Evolutionary conservation across 1,284 basidiomycete genomes (phyloP).

Genomic region (Cryptococcus wingfieldii): DNA sequence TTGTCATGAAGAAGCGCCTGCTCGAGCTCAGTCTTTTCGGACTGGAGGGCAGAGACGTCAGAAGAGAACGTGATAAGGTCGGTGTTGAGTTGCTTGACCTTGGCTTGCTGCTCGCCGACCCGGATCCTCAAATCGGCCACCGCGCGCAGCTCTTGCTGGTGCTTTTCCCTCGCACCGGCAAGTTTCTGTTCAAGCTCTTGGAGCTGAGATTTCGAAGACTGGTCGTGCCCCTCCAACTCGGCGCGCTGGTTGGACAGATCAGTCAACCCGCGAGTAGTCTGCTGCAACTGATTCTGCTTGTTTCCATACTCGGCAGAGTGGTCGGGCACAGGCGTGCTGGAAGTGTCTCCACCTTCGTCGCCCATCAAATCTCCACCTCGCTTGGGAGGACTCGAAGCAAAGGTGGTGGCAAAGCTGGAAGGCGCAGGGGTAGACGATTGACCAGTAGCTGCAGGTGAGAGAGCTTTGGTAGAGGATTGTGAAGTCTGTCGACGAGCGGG

Average conservation of each 20-base stretch:
- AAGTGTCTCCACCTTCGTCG: slow-evolving; percentile 31
- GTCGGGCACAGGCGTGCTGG: slow-evolving; percentile 40
- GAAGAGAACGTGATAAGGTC: slow-evolving; percentile 88
- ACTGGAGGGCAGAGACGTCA: slow-evolving; percentile 79
- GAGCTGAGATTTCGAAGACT: slow-evolving; percentile 62
- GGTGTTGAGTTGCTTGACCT: slow-evolving; percentile 70
- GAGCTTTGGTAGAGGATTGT: slow-evolving; percentile 1
- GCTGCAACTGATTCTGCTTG: slow-evolving; percentile 72
- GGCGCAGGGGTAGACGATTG: slow-evolving; percentile 19
- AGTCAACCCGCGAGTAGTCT: slow-evolving; percentile 58
- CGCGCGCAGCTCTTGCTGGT: slow-evolving; percentile 76
- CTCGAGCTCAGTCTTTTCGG: slow-evolving; percentile 91
- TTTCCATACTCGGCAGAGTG: slow-evolving; percentile 71
- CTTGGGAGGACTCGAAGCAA: background rate
- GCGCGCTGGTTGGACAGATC: slow-evolving; percentile 39
- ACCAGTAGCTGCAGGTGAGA: slow-evolving; percentile 18
- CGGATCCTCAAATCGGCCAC: slow-evolving; percentile 71
- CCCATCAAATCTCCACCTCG: slow-evolving; percentile 39
- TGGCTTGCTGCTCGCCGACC: slow-evolving; percentile 63
- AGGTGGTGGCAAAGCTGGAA: background rate
- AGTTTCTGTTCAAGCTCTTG: slow-evolving; percentile 49
- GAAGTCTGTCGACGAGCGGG: slow-evolving; percentile 18
- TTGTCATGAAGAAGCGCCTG: slow-evolving; percentile 84
- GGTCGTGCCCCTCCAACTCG: slow-evolving; percentile 43
- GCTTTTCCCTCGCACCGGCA: slow-evolving; percentile 57